Conservation (phyloP, 225 moss, liverwort and hornwort species). For the Bryum argenteum region DNA sequence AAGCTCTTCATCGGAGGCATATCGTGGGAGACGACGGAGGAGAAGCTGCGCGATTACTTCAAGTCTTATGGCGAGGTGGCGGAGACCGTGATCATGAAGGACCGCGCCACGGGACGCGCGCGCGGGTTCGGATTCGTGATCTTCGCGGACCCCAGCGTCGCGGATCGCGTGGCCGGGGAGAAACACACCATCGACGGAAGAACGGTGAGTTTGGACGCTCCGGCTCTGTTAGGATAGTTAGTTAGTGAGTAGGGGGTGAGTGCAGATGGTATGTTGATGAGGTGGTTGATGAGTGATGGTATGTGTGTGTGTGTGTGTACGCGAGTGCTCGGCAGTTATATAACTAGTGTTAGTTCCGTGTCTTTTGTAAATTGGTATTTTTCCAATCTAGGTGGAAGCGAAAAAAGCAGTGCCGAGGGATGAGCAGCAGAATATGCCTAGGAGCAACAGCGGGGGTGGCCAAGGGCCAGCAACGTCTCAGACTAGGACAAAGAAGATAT, state of each 20-base stretch:
- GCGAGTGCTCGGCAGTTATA: conserved; percentile 43
- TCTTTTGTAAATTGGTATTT: conserved; percentile 58
- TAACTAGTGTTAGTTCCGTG: conserved; percentile 63
- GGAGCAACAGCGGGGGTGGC: conserved; percentile 84
- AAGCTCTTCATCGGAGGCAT: conserved; percentile 69
- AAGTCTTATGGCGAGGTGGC: conserved; percentile 64
- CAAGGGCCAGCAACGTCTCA: conserved; percentile 79
- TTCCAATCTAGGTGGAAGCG: conserved; percentile 95
- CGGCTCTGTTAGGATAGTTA: background rate
- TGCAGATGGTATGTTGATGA: background rate
- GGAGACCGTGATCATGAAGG: conserved; percentile 71
- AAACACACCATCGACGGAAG: conserved; percentile 67
- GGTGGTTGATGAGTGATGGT: conserved; percentile 27
- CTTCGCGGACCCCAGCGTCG: conserved; percentile 60
- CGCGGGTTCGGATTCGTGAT: conserved; percentile 69
- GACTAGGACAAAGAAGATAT: conserved; percentile 99
- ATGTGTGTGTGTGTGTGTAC: conserved; percentile 2
- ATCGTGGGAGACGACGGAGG: conserved; percentile 72
- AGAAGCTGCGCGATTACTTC: conserved; percentile 67
- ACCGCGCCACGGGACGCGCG: conserved; percentile 63
- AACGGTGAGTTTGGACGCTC: conserved; percentile 44
- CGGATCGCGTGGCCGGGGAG: conserved; percentile 65
- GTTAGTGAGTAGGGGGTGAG: background rate
- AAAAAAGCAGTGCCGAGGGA: conserved; percentile 99
- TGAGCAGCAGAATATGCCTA: conserved; percentile 96